Conservation (phyloP, 257 asterid genomes). For the Forsythia viridissima region DNA sequence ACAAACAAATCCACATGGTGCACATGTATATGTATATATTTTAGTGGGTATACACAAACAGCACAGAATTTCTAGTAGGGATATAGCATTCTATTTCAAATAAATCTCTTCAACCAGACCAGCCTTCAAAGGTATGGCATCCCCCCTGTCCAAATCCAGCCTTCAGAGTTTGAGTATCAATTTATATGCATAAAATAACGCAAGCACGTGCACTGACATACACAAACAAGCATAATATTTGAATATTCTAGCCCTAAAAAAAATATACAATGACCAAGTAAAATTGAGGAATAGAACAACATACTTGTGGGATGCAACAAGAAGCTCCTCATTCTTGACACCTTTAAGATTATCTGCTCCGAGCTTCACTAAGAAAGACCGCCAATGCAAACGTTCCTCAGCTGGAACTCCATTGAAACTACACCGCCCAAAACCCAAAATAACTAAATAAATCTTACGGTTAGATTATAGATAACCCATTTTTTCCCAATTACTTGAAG, state of each 20-base stretch:
- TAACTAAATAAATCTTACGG: not conserved
- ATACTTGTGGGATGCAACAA: conserved; percentile 76
- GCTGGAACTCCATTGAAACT: conserved; percentile 97
- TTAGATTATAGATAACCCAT: not conserved
- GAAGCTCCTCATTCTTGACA: conserved; percentile 89
- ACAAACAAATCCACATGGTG: not conserved
- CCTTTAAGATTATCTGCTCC: conserved; percentile 95
- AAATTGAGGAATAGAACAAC: not conserved
- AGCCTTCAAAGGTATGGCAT: not conserved
- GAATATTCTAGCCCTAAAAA: not conserved
- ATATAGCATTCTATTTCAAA: not conserved
- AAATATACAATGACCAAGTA: not conserved
- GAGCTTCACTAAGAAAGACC: conserved; percentile 84
- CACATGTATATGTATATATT: not conserved
- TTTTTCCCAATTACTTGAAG: not conserved
- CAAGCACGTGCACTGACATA: not conserved
- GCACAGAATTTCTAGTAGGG: not conserved
- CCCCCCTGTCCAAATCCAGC: not conserved
- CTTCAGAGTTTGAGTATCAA: not conserved
- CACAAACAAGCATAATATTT: not conserved
- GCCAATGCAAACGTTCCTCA: conserved; percentile 95
- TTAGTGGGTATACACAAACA: not conserved
- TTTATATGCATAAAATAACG: not conserved
- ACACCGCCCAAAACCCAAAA: conserved; percentile 18
- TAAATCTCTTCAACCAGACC: not conserved